Evolutionary conservation across 352 stramenopile genomes (phyloP), one percentile per base, ranked within the genome.

Genomic region (Pythium volutum): DNA sequence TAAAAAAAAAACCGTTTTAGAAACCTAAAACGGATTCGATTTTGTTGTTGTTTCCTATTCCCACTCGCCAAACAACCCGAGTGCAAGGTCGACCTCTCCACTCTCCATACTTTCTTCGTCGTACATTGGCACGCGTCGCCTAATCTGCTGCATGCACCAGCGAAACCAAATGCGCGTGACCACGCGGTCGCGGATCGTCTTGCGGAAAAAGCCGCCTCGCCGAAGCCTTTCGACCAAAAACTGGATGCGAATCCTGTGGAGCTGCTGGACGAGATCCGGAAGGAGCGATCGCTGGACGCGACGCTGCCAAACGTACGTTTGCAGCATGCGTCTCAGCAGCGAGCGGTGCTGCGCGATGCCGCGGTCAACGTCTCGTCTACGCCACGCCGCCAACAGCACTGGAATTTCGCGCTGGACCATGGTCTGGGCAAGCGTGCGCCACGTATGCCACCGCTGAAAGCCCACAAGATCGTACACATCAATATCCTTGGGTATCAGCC

Each of bases 401-500:
- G 26, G 25, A 4, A 36, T 15, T 2, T 64, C 25, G 25, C 39
- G 39, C 2, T 25, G 22, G 2, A 64, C 18, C 2, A 57, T 48
- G 14, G 3, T 43, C 4, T 14, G 14, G 8, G 34, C 27, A 1
- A 57, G 26, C 12, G 11, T 3, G 0, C 49, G 38, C 58, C 58
- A 65, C 26, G 29, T 2, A 7, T 57, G n/a, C 73, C 70, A 81
- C 10, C 1, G n/a, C 8, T 38, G 3, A 31, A 62, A 76, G 20
- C 57, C 20, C 0, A 64, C 59, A 27, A 60, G 34, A 48, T 83
- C 72, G 51, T 71, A 73, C 0, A 64, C 39, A 23, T 81, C 72
- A 22, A 81, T 66, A 16, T 4, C 16, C 10, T 25, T 22, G 4
- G 66, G 66, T 2, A 79, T 39, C 16, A 76, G 43, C 1, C 60